Base-by-base conservation (phyloP, 805 yeast species). In the Blastobotrys muscicola region DNA sequence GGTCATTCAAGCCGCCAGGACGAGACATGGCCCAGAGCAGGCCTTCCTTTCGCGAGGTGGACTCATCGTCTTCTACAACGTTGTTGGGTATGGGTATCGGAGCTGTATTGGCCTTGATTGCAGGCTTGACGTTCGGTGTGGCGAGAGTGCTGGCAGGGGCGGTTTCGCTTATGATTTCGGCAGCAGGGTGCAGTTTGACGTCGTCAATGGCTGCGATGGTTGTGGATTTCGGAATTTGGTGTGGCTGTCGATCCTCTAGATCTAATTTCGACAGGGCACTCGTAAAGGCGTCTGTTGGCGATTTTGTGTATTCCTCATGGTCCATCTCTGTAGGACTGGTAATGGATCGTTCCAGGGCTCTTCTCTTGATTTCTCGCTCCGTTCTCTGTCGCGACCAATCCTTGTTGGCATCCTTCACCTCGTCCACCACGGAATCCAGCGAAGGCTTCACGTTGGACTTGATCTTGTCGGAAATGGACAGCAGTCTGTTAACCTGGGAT, bases 11-110 rank as follows among this genome's bases (percentile, higher is more conserved):
- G 9, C 61, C 61, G 0, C 59, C 62, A 7, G 72, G 69, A 7
- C 66, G 55, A 9, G 64, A 61, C 56, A 68, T 55, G 1, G 72
- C 70, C 71, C 72, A 68, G 23, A 68, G 45, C 14, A 68, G 53
- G 0, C 72, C 73, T 48, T 68, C 71, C 36, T 39, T 39, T 39
- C 32, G 16, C 15, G 13, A 4, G 8, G 13, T 8, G 15, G 36
- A 11, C 36, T 8, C 13, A n/a, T 33, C 36, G 16, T 33, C 15
- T 33, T 33, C 36, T 33, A 15, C 26, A 12, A 3, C 9, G 16
- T 7, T 11, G 36, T 13, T 20, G 14, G 23, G 23, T 20, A 8
- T 35, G 26, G n/a, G 26, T 14, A 35, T 20, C 26, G 29, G 38
- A 15, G 12, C 14, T 6, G 29, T 20, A 3, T 15, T 35, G 38